A percentile compares a stretch with the other conserved stretches of the same genome.
Evolutionary conservation across 805 yeast species (phyloP).

Genomic region (Yarrowia keelungensis): DNA sequence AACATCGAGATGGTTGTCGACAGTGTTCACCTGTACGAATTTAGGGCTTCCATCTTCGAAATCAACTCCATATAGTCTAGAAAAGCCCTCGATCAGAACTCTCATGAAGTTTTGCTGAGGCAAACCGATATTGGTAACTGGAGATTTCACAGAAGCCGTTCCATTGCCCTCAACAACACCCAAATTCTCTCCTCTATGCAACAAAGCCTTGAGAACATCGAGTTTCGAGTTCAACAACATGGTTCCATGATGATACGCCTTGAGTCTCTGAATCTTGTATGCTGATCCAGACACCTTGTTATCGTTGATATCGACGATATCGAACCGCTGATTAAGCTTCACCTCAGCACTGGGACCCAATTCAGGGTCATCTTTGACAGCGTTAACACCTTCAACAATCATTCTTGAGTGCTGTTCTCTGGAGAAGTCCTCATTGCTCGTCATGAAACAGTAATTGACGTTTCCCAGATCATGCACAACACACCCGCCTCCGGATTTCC

Average conservation of each 20-base stretch:
- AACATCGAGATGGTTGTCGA: conserved; percentile 7
- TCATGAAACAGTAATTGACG: conserved; percentile 82
- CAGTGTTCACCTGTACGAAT: conserved; percentile 2
- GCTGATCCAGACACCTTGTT: conserved; percentile 92
- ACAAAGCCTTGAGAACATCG: conserved; percentile 62
- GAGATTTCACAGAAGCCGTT: conserved; percentile 80
- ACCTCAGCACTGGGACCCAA: conserved; percentile 48
- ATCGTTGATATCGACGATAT: conserved; percentile 57
- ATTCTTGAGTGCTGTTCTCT: conserved; percentile 60
- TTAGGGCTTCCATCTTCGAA: conserved; percentile 12
- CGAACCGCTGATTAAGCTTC: conserved; percentile 76
- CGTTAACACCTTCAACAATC: conserved; percentile 54
- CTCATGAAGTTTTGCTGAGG: conserved; percentile 56
- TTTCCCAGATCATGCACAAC: conserved; percentile 95
- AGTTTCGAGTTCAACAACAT: conserved; percentile 79
- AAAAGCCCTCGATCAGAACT: conserved; percentile 54
- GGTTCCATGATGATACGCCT: conserved; percentile 94
- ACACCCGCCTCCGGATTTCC: conserved; percentile 94
- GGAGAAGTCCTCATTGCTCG: conserved; percentile 67
- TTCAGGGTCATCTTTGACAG: conserved; percentile 2
- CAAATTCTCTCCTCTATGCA: conserved; percentile 57
- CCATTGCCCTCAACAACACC: conserved; percentile 58
- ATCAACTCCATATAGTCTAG: conserved; percentile 46
- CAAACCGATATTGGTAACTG: conserved; percentile 71
- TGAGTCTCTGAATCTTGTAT: conserved; percentile 79